phyloP scores from a whole-genome alignment of 352 stramenopile genomes.

The Phytopythium mirpurense region DNA sequence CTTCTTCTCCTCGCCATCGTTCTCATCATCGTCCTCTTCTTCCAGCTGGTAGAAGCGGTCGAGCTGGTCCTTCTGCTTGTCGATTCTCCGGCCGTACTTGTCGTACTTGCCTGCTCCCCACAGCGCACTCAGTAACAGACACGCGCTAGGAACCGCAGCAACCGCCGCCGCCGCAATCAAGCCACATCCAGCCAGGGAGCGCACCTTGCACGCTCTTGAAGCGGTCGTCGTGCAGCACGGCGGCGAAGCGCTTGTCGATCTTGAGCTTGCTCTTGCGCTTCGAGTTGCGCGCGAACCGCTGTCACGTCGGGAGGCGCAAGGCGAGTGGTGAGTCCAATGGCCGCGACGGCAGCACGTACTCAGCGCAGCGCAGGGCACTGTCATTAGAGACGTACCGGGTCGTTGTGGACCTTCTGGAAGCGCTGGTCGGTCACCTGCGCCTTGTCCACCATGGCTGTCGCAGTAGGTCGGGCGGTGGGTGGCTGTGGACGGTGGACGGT shows the following conservation, averaged over 20 bases:
- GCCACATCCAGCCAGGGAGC: neutral
- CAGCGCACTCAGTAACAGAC: neutral
- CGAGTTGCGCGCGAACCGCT: constrained; percentile 73
- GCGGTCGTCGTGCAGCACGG: constrained; percentile 62
- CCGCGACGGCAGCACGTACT: neutral
- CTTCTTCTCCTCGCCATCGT: constrained; percentile 21
- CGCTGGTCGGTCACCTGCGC: constrained; percentile 54
- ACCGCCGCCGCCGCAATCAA: too few species aligned
- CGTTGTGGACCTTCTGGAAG: constrained; percentile 85
- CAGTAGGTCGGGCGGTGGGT: neutral
- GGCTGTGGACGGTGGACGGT: too few species aligned
- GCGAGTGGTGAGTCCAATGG: neutral
- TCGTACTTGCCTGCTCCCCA: constrained; percentile 53
- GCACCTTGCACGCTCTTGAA: constrained; percentile 74
- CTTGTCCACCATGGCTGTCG: constrained; percentile 24
- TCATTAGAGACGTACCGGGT: constrained; percentile 39
- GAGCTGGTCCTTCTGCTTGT: constrained; percentile 71
- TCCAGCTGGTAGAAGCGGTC: constrained; percentile 82
- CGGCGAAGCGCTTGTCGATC: constrained; percentile 75
- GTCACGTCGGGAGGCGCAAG: neutral
- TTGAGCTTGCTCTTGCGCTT: constrained; percentile 82
- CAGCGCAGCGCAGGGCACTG: neutral
- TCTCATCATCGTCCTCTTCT: constrained; percentile 35
- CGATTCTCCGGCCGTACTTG: constrained; percentile 81
- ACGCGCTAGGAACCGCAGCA: too few species aligned